These are phyloP conservation scores for Udeniomyces megalosporus DNA, from an alignment of 768 basidiomycete species.

Conservation along the genomic window DNA sequence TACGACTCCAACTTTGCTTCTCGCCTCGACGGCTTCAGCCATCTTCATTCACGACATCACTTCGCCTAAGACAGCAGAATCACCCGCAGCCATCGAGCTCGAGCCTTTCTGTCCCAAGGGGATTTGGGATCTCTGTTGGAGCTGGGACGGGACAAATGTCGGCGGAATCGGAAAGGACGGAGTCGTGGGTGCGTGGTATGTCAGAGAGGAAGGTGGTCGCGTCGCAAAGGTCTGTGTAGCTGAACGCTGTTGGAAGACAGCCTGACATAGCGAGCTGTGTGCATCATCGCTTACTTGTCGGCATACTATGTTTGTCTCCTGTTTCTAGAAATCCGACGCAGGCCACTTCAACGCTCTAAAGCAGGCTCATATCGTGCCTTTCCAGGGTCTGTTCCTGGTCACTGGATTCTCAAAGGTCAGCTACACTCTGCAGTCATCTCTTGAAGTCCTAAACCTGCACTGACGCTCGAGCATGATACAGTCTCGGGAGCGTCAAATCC, in stretches of 20 bases:
- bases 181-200: neutral
- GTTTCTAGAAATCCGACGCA: neutral
- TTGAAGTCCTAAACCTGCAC: too few relatives aligned
- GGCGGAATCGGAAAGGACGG: slow-evolving; percentile 5
- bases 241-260: too few relatives aligned
- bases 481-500: slow-evolving; percentile 28
- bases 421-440: too few relatives aligned
- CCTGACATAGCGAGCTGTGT: neutral
- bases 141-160: slow-evolving; percentile 1
- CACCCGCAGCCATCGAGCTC: neutral
- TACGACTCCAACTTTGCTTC: slow-evolving; percentile 10
- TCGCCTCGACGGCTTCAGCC: neutral
- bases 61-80: neutral
- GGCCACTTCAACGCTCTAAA: slow-evolving; percentile 4
- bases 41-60: neutral
- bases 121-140: slow-evolving; percentile 1
- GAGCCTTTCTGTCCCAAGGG: slow-evolving; percentile 6
- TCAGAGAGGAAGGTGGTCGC: neutral
- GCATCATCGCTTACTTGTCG: too few relatives aligned
- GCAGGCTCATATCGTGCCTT: neutral
- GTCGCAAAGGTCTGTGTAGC: too few relatives aligned
- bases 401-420: slow-evolving; percentile 4
- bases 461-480: too few relatives aligned
- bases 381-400: slow-evolving; percentile 4
- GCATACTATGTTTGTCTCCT: too few relatives aligned